phyloP scores from a whole-genome alignment of 495 filamentous ascomycete genomes.

The Podospora tetraspora region DNA sequence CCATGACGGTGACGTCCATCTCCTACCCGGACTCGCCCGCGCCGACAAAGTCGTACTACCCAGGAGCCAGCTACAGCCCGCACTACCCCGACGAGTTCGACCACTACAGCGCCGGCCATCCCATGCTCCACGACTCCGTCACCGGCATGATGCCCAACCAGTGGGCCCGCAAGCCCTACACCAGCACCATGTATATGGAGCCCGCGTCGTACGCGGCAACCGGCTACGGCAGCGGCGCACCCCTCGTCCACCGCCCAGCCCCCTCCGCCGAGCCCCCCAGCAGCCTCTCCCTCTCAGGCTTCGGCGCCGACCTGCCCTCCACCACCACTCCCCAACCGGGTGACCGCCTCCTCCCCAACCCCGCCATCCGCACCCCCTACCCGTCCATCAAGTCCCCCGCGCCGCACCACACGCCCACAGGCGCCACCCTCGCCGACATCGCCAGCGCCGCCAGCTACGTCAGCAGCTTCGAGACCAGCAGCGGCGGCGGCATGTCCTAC shows the following conservation, averaged over 20 bases:
- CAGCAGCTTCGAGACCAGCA: constrained; percentile 11
- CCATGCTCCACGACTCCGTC: constrained; percentile 30
- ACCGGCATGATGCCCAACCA: constrained; percentile 28
- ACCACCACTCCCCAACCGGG: constrained; percentile 15
- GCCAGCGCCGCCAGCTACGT: constrained; percentile 23
- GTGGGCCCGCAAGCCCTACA: constrained; percentile 22
- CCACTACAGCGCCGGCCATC: constrained; percentile 37
- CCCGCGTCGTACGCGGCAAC: constrained; percentile 20
- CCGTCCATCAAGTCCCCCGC: constrained; percentile 24
- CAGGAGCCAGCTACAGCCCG: constrained; percentile 30
- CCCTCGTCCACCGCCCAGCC: constrained; percentile 35
- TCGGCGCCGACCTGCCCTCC: constrained; percentile 36
- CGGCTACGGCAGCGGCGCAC: constrained; percentile 18
- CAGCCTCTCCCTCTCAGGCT: constrained; percentile 35
- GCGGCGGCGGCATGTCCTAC: constrained; percentile 8
- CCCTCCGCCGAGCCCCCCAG: constrained; percentile 28
- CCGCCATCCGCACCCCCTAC: constrained; percentile 24
- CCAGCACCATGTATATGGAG: constrained; percentile 30
- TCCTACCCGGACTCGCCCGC: constrained; percentile 27
- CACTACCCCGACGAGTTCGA: constrained; percentile 38
- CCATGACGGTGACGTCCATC: neutral
- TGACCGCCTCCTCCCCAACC: constrained; percentile 40
- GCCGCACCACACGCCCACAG: constrained; percentile 12
- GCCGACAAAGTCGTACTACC: constrained; percentile 32
- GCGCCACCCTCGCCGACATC: constrained; percentile 19